phyloP scores from a whole-genome alignment of 2,329 filamentous ascomycete species.

The Fusarium sp. region DNA sequence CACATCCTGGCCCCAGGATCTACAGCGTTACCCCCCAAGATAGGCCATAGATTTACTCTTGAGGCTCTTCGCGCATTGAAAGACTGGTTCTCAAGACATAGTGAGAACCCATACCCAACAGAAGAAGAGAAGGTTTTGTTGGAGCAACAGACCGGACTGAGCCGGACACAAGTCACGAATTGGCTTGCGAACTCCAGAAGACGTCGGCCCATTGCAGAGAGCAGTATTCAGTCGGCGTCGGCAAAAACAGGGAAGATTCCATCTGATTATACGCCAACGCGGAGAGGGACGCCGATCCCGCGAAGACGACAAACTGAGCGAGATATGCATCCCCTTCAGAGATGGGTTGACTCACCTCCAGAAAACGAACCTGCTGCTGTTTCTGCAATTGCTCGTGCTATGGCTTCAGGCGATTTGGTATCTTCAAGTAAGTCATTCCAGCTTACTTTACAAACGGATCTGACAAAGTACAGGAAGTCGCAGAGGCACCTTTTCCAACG shows the following conservation, averaged over 20 bases:
- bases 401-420: slow-evolving; percentile 36
- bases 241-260: not conserved
- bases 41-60: slow-evolving; percentile 33
- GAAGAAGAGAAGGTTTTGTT: slow-evolving; percentile 84
- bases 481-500: slow-evolving; percentile 29
- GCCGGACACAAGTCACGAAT: slow-evolving; percentile 83
- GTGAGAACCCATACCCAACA: slow-evolving; percentile 83
- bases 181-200: slow-evolving; percentile 90
- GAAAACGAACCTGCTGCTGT: slow-evolving; percentile 52
- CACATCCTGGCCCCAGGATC: not conserved
- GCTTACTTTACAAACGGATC: slow-evolving; percentile 58
- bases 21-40: slow-evolving; percentile 19
- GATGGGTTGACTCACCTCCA: slow-evolving; percentile 53
- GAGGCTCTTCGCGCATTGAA: slow-evolving; percentile 67
- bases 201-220: slow-evolving; percentile 72
- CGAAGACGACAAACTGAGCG: slow-evolving; percentile 51
- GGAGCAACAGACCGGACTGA: slow-evolving; percentile 79
- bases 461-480: slow-evolving; percentile 45
- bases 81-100: slow-evolving; percentile 81
- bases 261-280: slow-evolving; percentile 57
- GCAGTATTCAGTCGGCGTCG: not conserved
- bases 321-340: slow-evolving; percentile 47
- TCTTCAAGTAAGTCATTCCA: slow-evolving; percentile 10
- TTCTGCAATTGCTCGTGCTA: slow-evolving; percentile 50
- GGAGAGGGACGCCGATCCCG: slow-evolving; percentile 61